phyloP scores from a whole-genome alignment of 768 basidiomycete species.

The Auriscalpium orientale region DNA sequence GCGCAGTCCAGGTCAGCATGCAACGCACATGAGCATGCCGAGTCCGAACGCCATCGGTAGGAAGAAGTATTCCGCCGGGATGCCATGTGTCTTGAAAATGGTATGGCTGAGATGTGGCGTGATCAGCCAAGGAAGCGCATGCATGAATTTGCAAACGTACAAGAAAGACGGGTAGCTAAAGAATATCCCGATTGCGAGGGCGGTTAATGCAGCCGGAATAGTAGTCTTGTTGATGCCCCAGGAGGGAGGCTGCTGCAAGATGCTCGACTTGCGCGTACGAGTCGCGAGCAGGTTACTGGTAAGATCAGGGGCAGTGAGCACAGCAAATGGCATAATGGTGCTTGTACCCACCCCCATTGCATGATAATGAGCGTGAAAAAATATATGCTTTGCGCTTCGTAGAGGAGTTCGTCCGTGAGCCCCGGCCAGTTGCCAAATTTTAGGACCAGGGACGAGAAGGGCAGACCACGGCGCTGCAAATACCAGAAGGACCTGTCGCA shows the following conservation, averaged over 20 bases:
- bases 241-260: slow-evolving; percentile 48
- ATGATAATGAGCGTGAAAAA: slow-evolving; percentile 47
- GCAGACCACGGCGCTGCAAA: slow-evolving; percentile 37
- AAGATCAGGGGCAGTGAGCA: neutral
- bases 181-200: slow-evolving; percentile 37
- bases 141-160: slow-evolving; percentile 1
- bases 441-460: slow-evolving; percentile 39
- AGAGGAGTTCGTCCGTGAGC: slow-evolving; percentile 33
- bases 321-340: neutral
- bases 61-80: slow-evolving; percentile 40
- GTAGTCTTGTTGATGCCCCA: slow-evolving; percentile 32
- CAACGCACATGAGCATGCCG: slow-evolving; percentile 16
- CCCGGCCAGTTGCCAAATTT: slow-evolving; percentile 39
- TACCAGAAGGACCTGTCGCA: slow-evolving; percentile 33
- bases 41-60: slow-evolving; percentile 40
- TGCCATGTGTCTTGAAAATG: slow-evolving; percentile 41
- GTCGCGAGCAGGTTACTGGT: slow-evolving; percentile 42
- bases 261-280: slow-evolving; percentile 44
- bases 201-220: slow-evolving; percentile 37
- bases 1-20: neutral
- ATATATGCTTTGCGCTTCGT: slow-evolving; percentile 45
- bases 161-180: slow-evolving; percentile 37
- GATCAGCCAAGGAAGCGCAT: neutral
- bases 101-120: slow-evolving; percentile 24
- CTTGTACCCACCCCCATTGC: slow-evolving; percentile 39